Conservation (phyloP, 768 basidiomycete genomes). For the Mycena vulgaris region DNA sequence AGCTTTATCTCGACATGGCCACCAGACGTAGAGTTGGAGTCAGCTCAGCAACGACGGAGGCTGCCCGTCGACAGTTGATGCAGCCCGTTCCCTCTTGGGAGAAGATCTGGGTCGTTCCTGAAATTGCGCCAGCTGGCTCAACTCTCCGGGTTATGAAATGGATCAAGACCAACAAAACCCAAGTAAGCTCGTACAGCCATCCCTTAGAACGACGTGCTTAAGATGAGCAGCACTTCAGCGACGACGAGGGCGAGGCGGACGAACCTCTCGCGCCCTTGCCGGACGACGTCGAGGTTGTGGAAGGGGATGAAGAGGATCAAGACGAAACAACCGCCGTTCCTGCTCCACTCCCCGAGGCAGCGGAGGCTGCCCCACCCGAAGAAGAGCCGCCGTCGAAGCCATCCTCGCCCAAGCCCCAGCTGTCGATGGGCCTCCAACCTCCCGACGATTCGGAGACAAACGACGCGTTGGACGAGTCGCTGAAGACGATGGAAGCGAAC, state of each 20-base stretch:
- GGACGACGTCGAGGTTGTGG: slow-evolving; percentile 81
- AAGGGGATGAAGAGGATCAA: slow-evolving; percentile 74
- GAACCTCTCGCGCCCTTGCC: slow-evolving; percentile 88
- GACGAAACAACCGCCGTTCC: slow-evolving; percentile 69
- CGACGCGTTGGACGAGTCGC: slow-evolving; percentile 66
- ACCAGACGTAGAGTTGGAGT: slow-evolving; percentile 85
- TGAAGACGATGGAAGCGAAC: slow-evolving; percentile 67
- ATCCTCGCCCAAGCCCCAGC: slow-evolving; percentile 77
- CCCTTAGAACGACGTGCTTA: neutral
- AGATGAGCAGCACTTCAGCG: slow-evolving; percentile 83
- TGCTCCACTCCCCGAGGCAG: slow-evolving; percentile 49
- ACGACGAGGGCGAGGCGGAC: slow-evolving; percentile 85
- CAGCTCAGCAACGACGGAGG: slow-evolving; percentile 82
- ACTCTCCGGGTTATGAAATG: slow-evolving; percentile 81
- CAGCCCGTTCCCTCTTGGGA: slow-evolving; percentile 93
- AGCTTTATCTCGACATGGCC: slow-evolving; percentile 66
- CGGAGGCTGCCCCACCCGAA: slow-evolving; percentile 50
- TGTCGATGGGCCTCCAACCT: slow-evolving; percentile 65
- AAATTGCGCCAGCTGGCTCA: slow-evolving; percentile 68
- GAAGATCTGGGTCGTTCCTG: slow-evolving; percentile 78
- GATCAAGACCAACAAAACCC: slow-evolving; percentile 85
- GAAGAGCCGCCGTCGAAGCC: slow-evolving; percentile 74
- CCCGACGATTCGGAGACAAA: slow-evolving; percentile 57
- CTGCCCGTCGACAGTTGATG: slow-evolving; percentile 88
- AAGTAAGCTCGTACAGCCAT: slow-evolving; percentile 64